Evolutionary conservation across 2,329 filamentous ascomycete genomes (phyloP).

Genomic region (Cladosporium halotolerans): DNA sequence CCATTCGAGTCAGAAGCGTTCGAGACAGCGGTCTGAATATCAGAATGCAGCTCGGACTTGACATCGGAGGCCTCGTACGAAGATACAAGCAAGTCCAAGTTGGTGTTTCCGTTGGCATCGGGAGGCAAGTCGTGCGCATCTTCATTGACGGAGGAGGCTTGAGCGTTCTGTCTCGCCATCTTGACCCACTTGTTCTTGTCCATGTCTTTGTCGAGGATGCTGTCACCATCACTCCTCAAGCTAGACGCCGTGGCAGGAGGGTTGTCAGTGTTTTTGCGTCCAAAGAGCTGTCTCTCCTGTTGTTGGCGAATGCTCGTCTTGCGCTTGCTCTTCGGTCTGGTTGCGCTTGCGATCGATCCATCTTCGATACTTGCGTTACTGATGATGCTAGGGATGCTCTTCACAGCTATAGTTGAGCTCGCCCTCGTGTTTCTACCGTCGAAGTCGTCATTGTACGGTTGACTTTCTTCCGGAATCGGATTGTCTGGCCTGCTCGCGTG

Average conservation of each 20-base stretch:
- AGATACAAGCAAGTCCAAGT: constrained; percentile 73
- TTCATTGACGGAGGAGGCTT: constrained; percentile 39
- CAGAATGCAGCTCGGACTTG: constrained; percentile 64
- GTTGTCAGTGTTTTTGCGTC: constrained; percentile 62
- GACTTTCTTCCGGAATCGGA: constrained; percentile 49
- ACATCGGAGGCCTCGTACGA: constrained; percentile 75
- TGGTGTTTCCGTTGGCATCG: constrained; percentile 48
- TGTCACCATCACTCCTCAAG: constrained; percentile 52
- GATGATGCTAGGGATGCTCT: constrained; percentile 78
- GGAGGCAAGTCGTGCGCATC: constrained; percentile 49
- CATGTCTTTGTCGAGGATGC: constrained; percentile 32
- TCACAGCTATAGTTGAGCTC: constrained; percentile 81
- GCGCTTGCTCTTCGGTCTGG: constrained; percentile 63
- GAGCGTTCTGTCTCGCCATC: constrained; percentile 43
- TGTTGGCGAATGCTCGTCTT: constrained; percentile 75
- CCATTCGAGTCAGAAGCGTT: constrained; percentile 63
- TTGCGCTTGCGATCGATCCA: constrained; percentile 50
- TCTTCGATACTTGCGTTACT: constrained; percentile 61
- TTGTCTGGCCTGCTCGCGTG: constrained; percentile 64
- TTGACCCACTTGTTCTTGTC: constrained; percentile 55
- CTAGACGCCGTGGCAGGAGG: constrained; percentile 35
- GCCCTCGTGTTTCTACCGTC: constrained; percentile 66
- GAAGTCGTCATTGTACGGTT: constrained; percentile 47
- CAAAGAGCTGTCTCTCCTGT: constrained; percentile 87
- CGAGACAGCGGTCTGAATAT: constrained; percentile 66